Base-by-base conservation (phyloP, 192 early-diverging fungal species). In the Nowakowskiella sp. region DNA sequence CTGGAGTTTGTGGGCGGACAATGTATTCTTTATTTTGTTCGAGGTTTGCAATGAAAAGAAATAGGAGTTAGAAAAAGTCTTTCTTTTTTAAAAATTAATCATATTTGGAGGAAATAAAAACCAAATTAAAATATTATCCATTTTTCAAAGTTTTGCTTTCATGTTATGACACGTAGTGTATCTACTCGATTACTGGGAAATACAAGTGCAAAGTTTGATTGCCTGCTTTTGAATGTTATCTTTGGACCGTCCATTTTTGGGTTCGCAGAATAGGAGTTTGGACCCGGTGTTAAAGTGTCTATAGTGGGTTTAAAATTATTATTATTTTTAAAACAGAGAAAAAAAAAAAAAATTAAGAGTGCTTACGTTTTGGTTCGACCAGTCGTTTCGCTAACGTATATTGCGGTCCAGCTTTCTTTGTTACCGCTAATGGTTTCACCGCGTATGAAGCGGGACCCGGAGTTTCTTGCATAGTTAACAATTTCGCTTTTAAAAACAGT, bases 391-490 rank as follows among this genome's bases (percentile, higher is more conserved):
- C 47, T 3, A 78, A 57, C 23, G 65, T 59, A 55, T 70, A 78
- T 36, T 48, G 55, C 22, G 76, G 76, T n/a, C 66, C 68, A 28
- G 51, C 44, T 4, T 54, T 48, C 36, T 67, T 71, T 27, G 53
- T 53, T 0, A 44, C 47, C 1, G 33, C 27, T 25, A 57, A 33
- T 3, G 44, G 42, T 6, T 29, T 53, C 23, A 66, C 52, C 13
- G 56, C 51, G 56, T 78, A 73, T 16, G 58, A 51, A 2, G 70
- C 68, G 29, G 76, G 76, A 1, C 76, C 76, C 13, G 76, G 76
- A n/a, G 56, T 58, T 33, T 66, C 42, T 34, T 57, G 51, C 10
- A 61, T 33, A 4, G n/a, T n/a, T n/a, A n/a, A n/a, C n/a, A n/a
- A n/a, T n/a, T n/a, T n/a, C n/a, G n/a, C n/a, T n/a, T n/a, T n/a